These are phyloP conservation scores for Pelargonium nanum DNA, from an alignment of 345 rosid species.

Conservation along the genomic window DNA sequence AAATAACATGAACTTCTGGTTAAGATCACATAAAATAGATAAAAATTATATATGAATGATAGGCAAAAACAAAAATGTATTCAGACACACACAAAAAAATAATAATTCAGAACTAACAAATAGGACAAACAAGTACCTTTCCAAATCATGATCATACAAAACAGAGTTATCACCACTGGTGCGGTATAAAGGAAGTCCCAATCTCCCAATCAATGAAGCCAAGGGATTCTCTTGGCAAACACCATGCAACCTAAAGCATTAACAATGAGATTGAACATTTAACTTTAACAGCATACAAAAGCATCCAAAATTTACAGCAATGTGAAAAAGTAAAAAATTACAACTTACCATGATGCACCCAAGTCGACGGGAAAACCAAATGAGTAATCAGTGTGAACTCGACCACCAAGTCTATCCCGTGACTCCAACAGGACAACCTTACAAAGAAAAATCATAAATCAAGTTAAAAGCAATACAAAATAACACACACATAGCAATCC, in stretches of 20 bases:
- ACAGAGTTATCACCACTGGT: slow-evolving; percentile 96
- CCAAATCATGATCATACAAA: slow-evolving; percentile 87
- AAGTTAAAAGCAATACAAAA: neutral
- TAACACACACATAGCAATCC: neutral
- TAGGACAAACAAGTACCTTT: slow-evolving; percentile 42
- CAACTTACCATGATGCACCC: slow-evolving; percentile 84
- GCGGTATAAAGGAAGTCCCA: slow-evolving; percentile 82
- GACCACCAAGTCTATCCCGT: slow-evolving; percentile 77
- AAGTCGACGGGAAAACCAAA: slow-evolving; percentile 92
- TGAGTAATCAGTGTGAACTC: slow-evolving; percentile 70
- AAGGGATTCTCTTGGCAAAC: slow-evolving; percentile 90
- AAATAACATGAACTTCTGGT: neutral
- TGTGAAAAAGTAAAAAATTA: neutral
- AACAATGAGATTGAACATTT: slow-evolving; percentile 6
- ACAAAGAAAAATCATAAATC: neutral
- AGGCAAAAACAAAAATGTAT: neutral
- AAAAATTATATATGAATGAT: no score
- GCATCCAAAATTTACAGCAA: neutral
- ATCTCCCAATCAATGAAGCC: slow-evolving; percentile 75
- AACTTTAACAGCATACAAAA: neutral
- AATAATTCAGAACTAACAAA: neutral
- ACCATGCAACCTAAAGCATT: slow-evolving; percentile 69
- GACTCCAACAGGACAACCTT: slow-evolving; percentile 84
- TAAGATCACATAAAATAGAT: neutral
- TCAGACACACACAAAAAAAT: neutral